Base-by-base conservation (phyloP, 2,329 filamentous ascomycete genomes). In the Calonectria ilicicola region DNA sequence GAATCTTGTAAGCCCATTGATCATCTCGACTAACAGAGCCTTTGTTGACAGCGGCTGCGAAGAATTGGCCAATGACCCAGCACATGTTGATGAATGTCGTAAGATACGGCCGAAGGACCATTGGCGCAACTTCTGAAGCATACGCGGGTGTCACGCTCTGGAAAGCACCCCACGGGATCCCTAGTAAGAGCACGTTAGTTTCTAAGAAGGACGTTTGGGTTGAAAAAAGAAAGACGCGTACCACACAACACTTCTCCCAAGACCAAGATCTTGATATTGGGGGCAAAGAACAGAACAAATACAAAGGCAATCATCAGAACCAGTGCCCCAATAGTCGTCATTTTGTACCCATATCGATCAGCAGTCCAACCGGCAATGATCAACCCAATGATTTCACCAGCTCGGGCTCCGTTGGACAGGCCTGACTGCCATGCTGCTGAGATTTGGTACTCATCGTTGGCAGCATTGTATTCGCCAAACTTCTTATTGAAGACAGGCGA, bases 391-490 rank as follows among this genome's bases (percentile, higher is more conserved):
- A 92, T 89, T 76, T 89, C 86, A 15, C 90, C 90, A 1, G 87
- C 86, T 2, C 86, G 82, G 0, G 87, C 87, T 19, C 87, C 90
- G 69, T 90, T 91, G 8, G 85, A 87, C 3, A 92, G 78, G 0
- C 86, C 90, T 0, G 88, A 87, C 79, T 91, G 90, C 91, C 91
- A 92, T 0, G 86, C 83, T 0, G 89, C 87, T 1, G 87, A 86
- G 27, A 92, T 82, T 42, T 86, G 83, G 68, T 88, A 89, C 32
- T 83, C 84, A 2, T 81, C 83, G 3, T 81, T 80, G 1, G 75
- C 74, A 2, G 76, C 72, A 14, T 81, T 77, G 27, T 81, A 83
- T 0, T 81, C 73, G n/a, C 88, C 88, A 72, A 86, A 90, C 73
- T 84, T 87, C 73, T 82, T 69, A 74, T 84, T 86, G 77, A 86